Evolutionary conservation across 1,284 basidiomycete species (phyloP).

Genomic region (Tilletia caries): DNA sequence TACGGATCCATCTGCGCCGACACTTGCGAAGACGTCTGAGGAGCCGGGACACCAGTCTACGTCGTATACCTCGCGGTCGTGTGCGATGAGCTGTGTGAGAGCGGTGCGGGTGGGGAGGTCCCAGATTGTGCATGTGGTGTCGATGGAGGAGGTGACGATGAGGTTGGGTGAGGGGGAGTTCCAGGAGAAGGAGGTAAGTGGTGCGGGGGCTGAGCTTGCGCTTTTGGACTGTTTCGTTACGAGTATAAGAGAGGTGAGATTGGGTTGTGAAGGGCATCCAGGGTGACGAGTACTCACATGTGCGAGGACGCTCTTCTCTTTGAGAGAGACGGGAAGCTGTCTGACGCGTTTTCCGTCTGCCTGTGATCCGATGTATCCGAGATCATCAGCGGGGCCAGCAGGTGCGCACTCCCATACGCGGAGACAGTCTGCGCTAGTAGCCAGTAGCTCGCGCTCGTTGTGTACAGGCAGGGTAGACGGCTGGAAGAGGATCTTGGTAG

Average conservation of each 20-base stretch:
- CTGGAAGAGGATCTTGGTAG: slow-evolving; percentile 50
- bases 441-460: slow-evolving; percentile 48
- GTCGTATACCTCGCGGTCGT: slow-evolving; percentile 96
- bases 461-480: slow-evolving; percentile 44
- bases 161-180: slow-evolving; percentile 51
- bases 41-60: slow-evolving; percentile 98
- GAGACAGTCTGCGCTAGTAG: slow-evolving; percentile 50
- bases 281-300: slow-evolving; percentile 36
- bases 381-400: neutral
- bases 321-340: slow-evolving; percentile 18
- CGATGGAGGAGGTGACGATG: slow-evolving; percentile 62
- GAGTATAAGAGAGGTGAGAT: neutral
- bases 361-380: neutral
- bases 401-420: slow-evolving; percentile 45
- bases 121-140: slow-evolving; percentile 62
- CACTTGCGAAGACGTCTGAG: slow-evolving; percentile 95
- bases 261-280: too few species aligned
- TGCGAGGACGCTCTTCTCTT: slow-evolving; percentile 50
- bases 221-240: slow-evolving; percentile 40
- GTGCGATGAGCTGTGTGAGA: slow-evolving; percentile 81
- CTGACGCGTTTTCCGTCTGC: neutral
- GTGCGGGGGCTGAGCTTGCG: slow-evolving; percentile 47
- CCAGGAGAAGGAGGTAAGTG: slow-evolving; percentile 52
- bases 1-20: slow-evolving; percentile 92
- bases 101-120: slow-evolving; percentile 94